Conservation (phyloP, 257 asterid genomes). For the Fraxinus excelsior region DNA sequence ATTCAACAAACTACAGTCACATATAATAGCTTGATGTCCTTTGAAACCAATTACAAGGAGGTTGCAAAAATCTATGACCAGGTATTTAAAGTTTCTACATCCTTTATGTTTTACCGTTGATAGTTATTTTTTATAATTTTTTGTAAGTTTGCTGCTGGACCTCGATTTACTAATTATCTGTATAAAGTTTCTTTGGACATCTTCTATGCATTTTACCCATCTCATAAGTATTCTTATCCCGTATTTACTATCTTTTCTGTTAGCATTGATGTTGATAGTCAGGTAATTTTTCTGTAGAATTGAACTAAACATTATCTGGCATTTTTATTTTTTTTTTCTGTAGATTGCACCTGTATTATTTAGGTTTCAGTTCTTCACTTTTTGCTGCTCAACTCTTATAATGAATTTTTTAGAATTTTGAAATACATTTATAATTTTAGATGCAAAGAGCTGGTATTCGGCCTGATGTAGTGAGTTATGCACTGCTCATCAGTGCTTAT, state of each 20-base stretch:
- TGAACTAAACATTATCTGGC: not conserved
- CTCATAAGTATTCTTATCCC: not conserved
- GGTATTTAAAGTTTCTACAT: conserved; percentile 44
- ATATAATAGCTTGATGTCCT: conserved; percentile 94
- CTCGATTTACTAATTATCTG: not conserved
- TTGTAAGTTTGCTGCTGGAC: not conserved
- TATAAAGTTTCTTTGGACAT: not conserved
- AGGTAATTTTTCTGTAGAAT: not conserved
- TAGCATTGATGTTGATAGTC: not conserved
- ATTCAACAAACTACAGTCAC: conserved; percentile 73
- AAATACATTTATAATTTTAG: conserved; percentile 40
- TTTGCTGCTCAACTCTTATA: conserved; percentile 15
- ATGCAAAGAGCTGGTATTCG: conserved; percentile 78
- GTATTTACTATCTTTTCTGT: not conserved
- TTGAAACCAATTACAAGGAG: conserved; percentile 86
- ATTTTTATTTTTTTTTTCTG: not conserved
- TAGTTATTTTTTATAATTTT: not conserved
- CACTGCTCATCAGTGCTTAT: conserved; percentile 79
- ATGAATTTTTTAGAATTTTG: conserved; percentile 26
- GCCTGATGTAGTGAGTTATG: conserved; percentile 96
- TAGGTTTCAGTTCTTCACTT: conserved; percentile 8
- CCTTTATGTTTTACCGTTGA: not conserved
- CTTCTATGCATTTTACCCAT: not conserved
- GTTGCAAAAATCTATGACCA: conserved; percentile 88
- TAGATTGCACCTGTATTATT: not conserved